Evolutionary conservation across 805 yeast species (phyloP).

Genomic region (Metschnikowia picachoensis): DNA sequence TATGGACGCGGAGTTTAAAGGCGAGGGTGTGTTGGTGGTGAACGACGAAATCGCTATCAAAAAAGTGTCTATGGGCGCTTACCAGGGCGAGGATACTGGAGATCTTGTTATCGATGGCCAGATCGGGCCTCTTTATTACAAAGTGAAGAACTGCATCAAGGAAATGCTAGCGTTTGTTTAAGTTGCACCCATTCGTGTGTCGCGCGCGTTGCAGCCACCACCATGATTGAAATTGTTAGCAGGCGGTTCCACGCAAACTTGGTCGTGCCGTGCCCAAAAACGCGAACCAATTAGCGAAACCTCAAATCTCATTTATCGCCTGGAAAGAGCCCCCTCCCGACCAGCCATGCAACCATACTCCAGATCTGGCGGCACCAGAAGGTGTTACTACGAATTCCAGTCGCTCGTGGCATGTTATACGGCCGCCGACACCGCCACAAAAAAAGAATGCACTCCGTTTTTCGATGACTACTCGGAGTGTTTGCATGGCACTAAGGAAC

Average conservation of each 20-base stretch:
- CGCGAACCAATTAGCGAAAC: slow-evolving; percentile 13
- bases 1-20: slow-evolving; percentile 79
- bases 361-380: slow-evolving; percentile 46
- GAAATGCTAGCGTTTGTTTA: slow-evolving; percentile 72
- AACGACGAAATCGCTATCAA: slow-evolving; percentile 72
- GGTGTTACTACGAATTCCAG: slow-evolving; percentile 46
- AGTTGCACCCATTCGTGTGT: not conserved
- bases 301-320: slow-evolving; percentile 3
- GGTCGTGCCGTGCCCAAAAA: slow-evolving; percentile 13
- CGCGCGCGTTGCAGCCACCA: not conserved
- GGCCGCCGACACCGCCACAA: slow-evolving; percentile 39
- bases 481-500: slow-evolving; percentile 44
- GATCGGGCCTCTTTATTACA: slow-evolving; percentile 69
- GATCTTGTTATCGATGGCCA: slow-evolving; percentile 83
- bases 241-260: not conserved
- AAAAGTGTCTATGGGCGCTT: slow-evolving; percentile 47
- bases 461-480: slow-evolving; percentile 46
- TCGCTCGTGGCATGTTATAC: slow-evolving; percentile 42
- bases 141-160: slow-evolving; percentile 67
- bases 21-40: slow-evolving; percentile 88
- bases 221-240: too few relatives aligned
- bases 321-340: not conserved
- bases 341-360: slow-evolving; percentile 43
- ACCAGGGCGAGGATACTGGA: slow-evolving; percentile 58
- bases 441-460: slow-evolving; percentile 40